phyloP scores from a whole-genome alignment of 352 stramenopile species.

The Globisporangium lucens region DNA sequence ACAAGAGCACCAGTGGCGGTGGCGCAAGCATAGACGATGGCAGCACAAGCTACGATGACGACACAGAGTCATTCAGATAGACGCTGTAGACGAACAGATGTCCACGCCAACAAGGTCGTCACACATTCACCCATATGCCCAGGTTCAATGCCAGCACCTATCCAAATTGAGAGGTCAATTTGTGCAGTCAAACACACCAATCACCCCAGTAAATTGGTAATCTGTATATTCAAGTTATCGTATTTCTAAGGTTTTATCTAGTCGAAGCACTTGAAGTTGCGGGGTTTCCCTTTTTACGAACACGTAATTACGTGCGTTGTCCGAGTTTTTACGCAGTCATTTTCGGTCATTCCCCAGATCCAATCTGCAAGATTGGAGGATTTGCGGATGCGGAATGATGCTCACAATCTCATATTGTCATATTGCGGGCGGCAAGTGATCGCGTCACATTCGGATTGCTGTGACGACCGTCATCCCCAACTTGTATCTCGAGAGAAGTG shows the following conservation, averaged over 20 bases:
- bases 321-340: neutral
- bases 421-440: neutral
- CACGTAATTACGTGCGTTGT: neutral
- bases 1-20: neutral
- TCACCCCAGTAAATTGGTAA: neutral
- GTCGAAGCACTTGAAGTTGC: slow-evolving; percentile 2
- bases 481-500: neutral
- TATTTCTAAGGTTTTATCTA: neutral
- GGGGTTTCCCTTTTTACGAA: neutral
- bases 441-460: slow-evolving; percentile 1
- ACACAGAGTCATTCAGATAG: neutral
- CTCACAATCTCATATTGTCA: neutral
- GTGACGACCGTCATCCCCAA: neutral
- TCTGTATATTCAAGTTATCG: neutral
- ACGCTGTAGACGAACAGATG: slow-evolving; percentile 2
- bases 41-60: neutral
- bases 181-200: neutral
- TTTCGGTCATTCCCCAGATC: neutral
- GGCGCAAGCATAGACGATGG: neutral
- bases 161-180: neutral
- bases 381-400: neutral
- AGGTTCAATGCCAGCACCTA: neutral
- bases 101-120: neutral
- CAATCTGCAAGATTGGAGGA: slow-evolving; percentile 2
- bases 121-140: neutral